phyloP scores from a whole-genome alignment of 768 basidiomycete genomes.

The Filobasidium floriforme region DNA sequence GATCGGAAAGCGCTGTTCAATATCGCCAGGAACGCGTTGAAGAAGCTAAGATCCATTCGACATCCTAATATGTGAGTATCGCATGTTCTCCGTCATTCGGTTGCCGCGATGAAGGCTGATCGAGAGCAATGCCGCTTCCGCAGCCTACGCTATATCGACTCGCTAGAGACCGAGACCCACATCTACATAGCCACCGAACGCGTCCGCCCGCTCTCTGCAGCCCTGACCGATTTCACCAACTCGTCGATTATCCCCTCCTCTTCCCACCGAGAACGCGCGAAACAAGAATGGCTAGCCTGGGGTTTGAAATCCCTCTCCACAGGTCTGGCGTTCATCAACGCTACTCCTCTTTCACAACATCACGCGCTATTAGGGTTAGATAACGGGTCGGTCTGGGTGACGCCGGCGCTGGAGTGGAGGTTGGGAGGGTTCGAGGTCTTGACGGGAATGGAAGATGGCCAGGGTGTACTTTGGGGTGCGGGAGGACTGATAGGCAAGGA shows the following conservation, averaged over 20 bases:
- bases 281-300: slow-evolving; percentile 88
- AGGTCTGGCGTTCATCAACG: slow-evolving; percentile 82
- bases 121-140: background rate
- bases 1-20: slow-evolving; percentile 60
- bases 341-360: slow-evolving; percentile 74
- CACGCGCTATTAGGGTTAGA: slow-evolving; percentile 51
- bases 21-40: slow-evolving; percentile 79
- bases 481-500: slow-evolving; percentile 48
- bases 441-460: slow-evolving; percentile 71
- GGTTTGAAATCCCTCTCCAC: slow-evolving; percentile 68
- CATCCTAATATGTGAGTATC: slow-evolving; percentile 71
- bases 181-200: slow-evolving; percentile 94
- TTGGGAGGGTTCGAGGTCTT: slow-evolving; percentile 88
- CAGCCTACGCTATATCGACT: slow-evolving; percentile 83
- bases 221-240: slow-evolving; percentile 56
- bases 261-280: slow-evolving; percentile 49
- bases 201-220: slow-evolving; percentile 63
- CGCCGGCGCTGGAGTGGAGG: slow-evolving; percentile 92
- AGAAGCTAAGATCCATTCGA: slow-evolving; percentile 79
- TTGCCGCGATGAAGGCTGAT: background rate
- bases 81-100: too few species aligned
- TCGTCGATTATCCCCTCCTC: slow-evolving; percentile 21
- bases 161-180: slow-evolving; percentile 74
- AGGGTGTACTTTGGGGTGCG: slow-evolving; percentile 56
- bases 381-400: slow-evolving; percentile 65